phyloP scores from a whole-genome alignment of 768 basidiomycete species.

The Calocybe gangraenosa region DNA sequence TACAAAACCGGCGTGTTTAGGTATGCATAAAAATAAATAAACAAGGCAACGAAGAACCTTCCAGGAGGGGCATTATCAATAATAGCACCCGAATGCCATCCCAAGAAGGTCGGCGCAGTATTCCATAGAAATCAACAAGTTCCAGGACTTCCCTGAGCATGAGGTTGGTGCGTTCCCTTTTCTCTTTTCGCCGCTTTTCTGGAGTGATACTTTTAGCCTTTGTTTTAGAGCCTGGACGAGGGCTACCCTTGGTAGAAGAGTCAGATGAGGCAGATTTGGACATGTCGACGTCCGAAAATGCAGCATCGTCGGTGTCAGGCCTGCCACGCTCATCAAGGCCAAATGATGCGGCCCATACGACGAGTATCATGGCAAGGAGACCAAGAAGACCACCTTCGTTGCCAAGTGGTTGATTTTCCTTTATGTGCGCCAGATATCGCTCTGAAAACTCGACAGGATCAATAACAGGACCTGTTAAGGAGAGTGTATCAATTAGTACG shows the following conservation, averaged over 20 bases:
- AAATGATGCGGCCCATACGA: slow-evolving; percentile 87
- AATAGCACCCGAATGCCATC: slow-evolving; percentile 82
- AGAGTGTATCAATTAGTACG: neutral
- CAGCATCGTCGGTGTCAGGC: slow-evolving; percentile 32
- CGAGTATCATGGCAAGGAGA: slow-evolving; percentile 77
- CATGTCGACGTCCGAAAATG: slow-evolving; percentile 18
- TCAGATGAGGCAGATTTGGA: slow-evolving; percentile 6
- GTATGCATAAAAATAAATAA: slow-evolving; percentile 11
- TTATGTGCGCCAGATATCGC: slow-evolving; percentile 64
- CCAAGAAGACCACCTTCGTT: slow-evolving; percentile 60
- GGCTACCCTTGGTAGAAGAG: slow-evolving; percentile 6
- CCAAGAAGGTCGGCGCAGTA: slow-evolving; percentile 80
- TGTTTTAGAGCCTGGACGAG: slow-evolving; percentile 5
- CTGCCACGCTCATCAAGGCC: slow-evolving; percentile 79
- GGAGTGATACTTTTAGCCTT: slow-evolving; percentile 25
- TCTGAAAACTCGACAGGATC: slow-evolving; percentile 76
- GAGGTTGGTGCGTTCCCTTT: slow-evolving; percentile 53
- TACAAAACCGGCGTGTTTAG: too few species aligned
- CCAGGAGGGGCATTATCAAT: slow-evolving; percentile 76
- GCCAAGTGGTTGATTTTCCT: slow-evolving; percentile 60
- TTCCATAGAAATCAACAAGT: slow-evolving; percentile 73
- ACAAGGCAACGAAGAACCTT: slow-evolving; percentile 46
- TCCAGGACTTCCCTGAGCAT: slow-evolving; percentile 77
- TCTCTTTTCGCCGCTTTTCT: slow-evolving; percentile 33
- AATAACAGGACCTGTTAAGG: slow-evolving; percentile 69